Evolutionary conservation across 2,329 filamentous ascomycete species (phyloP).

Genomic region (Colletotrichum sp.): DNA sequence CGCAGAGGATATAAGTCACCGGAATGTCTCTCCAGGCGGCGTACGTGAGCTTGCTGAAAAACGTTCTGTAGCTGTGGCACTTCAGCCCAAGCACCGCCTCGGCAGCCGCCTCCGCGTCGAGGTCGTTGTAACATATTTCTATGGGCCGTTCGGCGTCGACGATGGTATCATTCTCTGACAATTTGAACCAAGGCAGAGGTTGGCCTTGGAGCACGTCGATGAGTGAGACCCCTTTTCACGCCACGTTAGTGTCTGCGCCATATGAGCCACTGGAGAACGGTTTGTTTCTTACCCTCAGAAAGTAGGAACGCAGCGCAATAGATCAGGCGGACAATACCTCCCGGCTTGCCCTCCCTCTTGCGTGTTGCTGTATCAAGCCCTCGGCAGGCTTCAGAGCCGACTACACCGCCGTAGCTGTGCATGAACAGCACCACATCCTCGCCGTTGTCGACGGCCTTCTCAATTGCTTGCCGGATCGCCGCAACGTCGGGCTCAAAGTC

Average conservation of each 20-base stretch:
- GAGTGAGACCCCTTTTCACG: background rate
- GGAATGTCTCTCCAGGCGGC: background rate
- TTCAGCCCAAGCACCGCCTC: background rate
- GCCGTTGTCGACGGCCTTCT: constrained; percentile 33
- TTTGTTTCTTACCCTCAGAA: background rate
- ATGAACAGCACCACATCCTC: constrained; percentile 41
- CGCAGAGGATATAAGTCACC: background rate
- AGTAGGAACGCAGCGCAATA: constrained; percentile 12
- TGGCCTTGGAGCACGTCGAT: background rate
- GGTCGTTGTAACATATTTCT: background rate
- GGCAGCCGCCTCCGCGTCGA: background rate
- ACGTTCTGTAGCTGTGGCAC: background rate
- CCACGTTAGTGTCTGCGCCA: background rate
- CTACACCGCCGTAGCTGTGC: constrained; percentile 43
- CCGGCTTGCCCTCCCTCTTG: constrained; percentile 28
- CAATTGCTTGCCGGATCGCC: constrained; percentile 28
- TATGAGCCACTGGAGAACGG: accelerated
- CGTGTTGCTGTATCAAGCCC: constrained; percentile 33
- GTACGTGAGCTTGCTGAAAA: background rate
- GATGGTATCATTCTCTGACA: background rate
- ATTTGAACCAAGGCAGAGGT: background rate
- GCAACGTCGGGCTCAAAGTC: constrained; percentile 28
- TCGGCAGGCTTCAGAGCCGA: constrained; percentile 33
- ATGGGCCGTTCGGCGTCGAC: background rate
- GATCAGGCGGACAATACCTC: constrained; percentile 32